Conservation (phyloP, 768 basidiomycete species). For the Tulasnella calospora region DNA sequence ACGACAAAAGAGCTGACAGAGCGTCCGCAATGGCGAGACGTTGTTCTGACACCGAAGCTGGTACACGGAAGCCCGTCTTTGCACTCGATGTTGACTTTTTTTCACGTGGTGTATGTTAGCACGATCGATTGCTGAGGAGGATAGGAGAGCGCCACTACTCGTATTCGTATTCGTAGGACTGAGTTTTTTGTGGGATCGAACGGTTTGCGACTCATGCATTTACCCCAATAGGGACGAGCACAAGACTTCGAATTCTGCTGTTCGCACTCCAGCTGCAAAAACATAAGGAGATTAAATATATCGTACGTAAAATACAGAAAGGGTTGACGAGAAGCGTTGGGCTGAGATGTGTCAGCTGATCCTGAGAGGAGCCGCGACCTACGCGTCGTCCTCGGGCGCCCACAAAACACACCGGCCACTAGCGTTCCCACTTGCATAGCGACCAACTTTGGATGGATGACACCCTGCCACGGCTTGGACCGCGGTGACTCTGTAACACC, state of each 20-base stretch:
- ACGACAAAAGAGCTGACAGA: neutral
- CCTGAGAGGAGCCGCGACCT: neutral
- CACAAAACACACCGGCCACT: conserved; percentile 77
- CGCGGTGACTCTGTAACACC: conserved; percentile 57
- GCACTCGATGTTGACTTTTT: neutral
- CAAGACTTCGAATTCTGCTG: no score
- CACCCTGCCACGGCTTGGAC: conserved; percentile 89
- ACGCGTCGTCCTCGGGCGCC: conserved; percentile 40
- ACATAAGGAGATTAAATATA: neutral
- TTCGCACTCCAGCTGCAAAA: no score
- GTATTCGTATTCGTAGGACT: no score
- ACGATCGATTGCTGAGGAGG: neutral
- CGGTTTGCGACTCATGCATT: neutral
- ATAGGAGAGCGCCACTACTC: neutral
- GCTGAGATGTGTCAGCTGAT: neutral
- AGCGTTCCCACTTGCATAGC: conserved; percentile 71
- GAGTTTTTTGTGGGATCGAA: neutral
- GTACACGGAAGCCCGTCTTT: conserved; percentile 1
- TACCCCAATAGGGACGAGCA: neutral
- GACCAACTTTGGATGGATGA: conserved; percentile 68
- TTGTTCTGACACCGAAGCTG: neutral
- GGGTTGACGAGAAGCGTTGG: neutral
- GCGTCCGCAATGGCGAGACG: neutral
- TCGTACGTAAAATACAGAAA: neutral
- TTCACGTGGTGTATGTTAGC: neutral